Base-by-base conservation (phyloP, 495 filamentous ascomycete genomes). In the Talaromyces thailandensis region DNA sequence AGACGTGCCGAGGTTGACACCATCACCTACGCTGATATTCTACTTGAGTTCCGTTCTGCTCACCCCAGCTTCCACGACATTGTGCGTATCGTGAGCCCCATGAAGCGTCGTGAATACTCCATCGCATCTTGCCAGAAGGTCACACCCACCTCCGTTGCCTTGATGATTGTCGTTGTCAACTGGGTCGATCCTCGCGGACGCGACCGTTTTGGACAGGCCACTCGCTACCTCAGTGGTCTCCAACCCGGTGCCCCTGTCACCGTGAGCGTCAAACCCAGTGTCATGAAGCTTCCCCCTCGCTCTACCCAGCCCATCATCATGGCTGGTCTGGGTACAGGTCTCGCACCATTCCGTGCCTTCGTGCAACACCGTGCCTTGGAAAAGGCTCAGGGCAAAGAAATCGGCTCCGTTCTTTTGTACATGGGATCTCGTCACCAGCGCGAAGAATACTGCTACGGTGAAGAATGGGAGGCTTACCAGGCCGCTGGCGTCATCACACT, bases 391-490 rank as follows among this genome's bases (percentile, higher is more conserved):
- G 94, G 94, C 71, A 91, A 93, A 77, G 87, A 94, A 62, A 96
- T 98, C 67, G 94, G 94, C 52, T 79, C 92, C 29, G 92, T 97
- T 61, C 83, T 98, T 23, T 81, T 98, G 63, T 98, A 98, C 81
- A 93, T 98, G 82, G 94, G 94, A 66, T 93, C 91, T 6, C 91
- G 94, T 52, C 92, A 96, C 82, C 92, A 96, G 78, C 89, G 92
- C 62, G 95, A 98, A 77, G 94, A 98, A 77, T 98, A 98, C 73
- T 88, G 96, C 52, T 98, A 98, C 69, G 94, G 94, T 65, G 94
- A 98, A 78, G 94, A 98, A 74, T 98, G 94, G 94, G 95, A 98
- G 75, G 94, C 94, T 3, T 98, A 98, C 74, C 84, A 93, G 72
- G 92, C 92, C 60, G 92, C 95, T 1, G 94, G 94, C 61, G 88